Conservation (phyloP, 805 yeast species). For the Saturnispora mendoncae region DNA sequence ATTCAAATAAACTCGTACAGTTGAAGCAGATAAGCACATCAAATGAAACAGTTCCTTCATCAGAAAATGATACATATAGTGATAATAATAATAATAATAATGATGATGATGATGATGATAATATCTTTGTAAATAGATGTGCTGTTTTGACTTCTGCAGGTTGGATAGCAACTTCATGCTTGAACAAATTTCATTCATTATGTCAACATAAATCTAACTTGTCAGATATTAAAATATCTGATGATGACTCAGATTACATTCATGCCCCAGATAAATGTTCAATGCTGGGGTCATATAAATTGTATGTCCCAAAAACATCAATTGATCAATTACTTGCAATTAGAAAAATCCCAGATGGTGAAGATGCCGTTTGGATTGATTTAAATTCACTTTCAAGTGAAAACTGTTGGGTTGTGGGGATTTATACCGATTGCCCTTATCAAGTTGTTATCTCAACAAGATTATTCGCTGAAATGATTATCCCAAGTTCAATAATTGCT, state of each 20-base stretch:
- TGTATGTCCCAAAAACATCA: slow-evolving; percentile 45
- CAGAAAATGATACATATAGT: not conserved
- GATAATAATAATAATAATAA: slow-evolving; percentile 1
- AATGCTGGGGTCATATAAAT: slow-evolving; percentile 24
- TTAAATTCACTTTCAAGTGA: slow-evolving; percentile 65
- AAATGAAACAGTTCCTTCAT: too few relatives aligned
- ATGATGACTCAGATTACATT: slow-evolving; percentile 35
- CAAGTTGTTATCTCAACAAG: slow-evolving; percentile 43
- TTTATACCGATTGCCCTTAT: slow-evolving; percentile 72
- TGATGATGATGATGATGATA: slow-evolving; percentile 15
- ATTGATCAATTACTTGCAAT: slow-evolving; percentile 32
- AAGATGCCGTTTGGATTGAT: slow-evolving; percentile 63
- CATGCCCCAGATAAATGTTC: slow-evolving; percentile 28
- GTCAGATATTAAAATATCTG: slow-evolving; percentile 37
- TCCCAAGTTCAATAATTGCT: slow-evolving; percentile 59
- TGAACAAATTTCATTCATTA: slow-evolving; percentile 39
- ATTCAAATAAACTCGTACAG: too few relatives aligned
- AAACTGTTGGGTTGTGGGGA: slow-evolving; percentile 88
- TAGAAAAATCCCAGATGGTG: slow-evolving; percentile 15
- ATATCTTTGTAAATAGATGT: slow-evolving; percentile 30
- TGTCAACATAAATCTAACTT: slow-evolving; percentile 41
- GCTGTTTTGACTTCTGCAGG: slow-evolving; percentile 37
- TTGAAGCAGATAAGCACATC: not conserved
- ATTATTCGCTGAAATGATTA: slow-evolving; percentile 52
- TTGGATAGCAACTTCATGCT: slow-evolving; percentile 66